Evolutionary conservation across 352 stramenopile genomes (phyloP).

Genomic region (Nothophytophthora sp.): DNA sequence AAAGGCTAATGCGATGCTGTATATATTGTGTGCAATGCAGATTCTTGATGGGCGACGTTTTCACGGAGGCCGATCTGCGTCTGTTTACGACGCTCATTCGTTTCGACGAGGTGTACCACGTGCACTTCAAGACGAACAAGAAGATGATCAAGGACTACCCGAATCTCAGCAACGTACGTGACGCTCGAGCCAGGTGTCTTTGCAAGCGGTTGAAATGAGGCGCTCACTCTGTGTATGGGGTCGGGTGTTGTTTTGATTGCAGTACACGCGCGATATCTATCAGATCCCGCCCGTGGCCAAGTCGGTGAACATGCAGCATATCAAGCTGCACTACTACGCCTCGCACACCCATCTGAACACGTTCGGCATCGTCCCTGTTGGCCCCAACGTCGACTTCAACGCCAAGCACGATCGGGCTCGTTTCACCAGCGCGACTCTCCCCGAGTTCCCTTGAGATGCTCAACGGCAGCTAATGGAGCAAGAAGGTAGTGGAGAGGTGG

Average conservation of each 20-base stretch:
- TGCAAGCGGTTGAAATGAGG: too few relatives aligned
- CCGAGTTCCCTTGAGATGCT: conserved; percentile 21
- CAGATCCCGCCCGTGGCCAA: conserved; percentile 89
- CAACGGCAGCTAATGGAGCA: conserved; percentile 9
- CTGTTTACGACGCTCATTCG: conserved; percentile 84
- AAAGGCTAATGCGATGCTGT: too few relatives aligned
- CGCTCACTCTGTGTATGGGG: too few relatives aligned
- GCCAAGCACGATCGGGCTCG: conserved; percentile 69
- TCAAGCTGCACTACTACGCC: conserved; percentile 97
- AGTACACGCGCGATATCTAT: conserved; percentile 91
- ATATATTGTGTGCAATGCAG: conserved; percentile 9
- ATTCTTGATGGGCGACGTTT: conserved; percentile 58
- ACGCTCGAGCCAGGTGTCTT: neutral
- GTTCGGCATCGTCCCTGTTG: conserved; percentile 92
- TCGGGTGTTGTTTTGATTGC: neutral
- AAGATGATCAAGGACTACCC: conserved; percentile 88
- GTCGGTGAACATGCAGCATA: conserved; percentile 96
- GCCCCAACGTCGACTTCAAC: conserved; percentile 54
- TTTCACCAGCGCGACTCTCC: conserved; percentile 43
- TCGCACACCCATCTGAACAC: conserved; percentile 94
- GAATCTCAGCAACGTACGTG: conserved; percentile 80
- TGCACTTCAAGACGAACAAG: conserved; percentile 91
- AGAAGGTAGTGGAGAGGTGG: neutral
- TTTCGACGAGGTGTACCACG: conserved; percentile 85
- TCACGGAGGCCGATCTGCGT: conserved; percentile 82